Evolutionary conservation across 257 asterid genomes (phyloP).

Genomic region (Rubia yunnanensis): DNA sequence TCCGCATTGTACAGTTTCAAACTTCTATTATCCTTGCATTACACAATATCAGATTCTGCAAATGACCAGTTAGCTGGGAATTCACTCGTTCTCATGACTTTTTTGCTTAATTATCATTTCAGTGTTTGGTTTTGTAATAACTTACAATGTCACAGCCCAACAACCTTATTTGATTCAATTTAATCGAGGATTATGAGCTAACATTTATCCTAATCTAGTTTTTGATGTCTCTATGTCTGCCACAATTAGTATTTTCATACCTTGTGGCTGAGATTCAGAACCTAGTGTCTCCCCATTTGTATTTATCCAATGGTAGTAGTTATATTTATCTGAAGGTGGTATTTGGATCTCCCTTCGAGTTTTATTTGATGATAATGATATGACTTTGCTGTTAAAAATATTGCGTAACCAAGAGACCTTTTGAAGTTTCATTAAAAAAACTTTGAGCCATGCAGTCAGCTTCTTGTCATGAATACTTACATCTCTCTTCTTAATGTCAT

Average conservation of each 20-base stretch:
- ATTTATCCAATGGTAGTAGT: not conserved
- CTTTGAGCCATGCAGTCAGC: not conserved
- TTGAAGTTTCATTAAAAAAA: not conserved
- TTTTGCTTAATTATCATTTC: too few relatives aligned
- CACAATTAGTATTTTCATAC: not conserved
- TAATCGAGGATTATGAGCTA: too few relatives aligned
- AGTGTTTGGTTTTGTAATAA: too few relatives aligned
- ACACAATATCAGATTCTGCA: too few relatives aligned
- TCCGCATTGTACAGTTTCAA: too few relatives aligned
- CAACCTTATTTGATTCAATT: too few relatives aligned
- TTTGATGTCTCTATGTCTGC: not conserved
- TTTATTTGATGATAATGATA: not conserved
- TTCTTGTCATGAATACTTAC: not conserved
- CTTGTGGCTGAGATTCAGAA: too few relatives aligned
- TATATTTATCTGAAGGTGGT: not conserved
- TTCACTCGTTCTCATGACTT: too few relatives aligned
- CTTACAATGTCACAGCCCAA: too few relatives aligned
- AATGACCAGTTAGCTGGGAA: too few relatives aligned
- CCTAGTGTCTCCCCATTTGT: too few relatives aligned
- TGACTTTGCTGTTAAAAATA: not conserved
- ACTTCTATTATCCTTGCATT: too few relatives aligned
- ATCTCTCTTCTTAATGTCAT: not conserved
- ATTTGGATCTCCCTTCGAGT: not conserved
- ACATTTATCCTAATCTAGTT: not conserved
- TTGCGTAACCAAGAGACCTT: not conserved